Base-by-base conservation (phyloP, 2,329 filamentous ascomycete species). In the Davidsoniella australis region DNA sequence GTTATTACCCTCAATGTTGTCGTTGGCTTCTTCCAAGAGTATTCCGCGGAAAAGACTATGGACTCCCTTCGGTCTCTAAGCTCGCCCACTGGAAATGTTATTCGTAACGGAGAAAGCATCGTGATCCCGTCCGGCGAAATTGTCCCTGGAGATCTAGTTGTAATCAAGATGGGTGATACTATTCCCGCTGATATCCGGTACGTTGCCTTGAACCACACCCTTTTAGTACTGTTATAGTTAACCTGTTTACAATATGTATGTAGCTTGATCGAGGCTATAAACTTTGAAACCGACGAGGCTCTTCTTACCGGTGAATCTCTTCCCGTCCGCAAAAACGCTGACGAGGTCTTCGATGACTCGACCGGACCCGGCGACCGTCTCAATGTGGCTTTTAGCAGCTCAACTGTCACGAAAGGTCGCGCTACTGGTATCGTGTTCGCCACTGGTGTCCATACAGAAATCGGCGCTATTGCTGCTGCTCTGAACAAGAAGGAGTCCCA, bases 221-320 rank as follows among this genome's bases (percentile, higher is more conserved):
- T 17, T 33, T 7, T 48, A 45, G 72, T 80, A 37, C 33, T 20
- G 5, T 10, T 16, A 6, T 29, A 12, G 3, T 8, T 45, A 18
- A 16, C 7, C 5, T n/a, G 20, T 23, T 23, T 23, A 23, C 5
- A 5, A n/a, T 16, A 3, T 12, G 1, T 16, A 3, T 12, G 1
- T 24, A 54, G 52, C 70, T 56, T 69, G 2, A 55, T 75, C 52
- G 69, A 76, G 49, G 68, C 66, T 26, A 71, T 79, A 62, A 80
- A 82, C 58, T 67, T 78, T 33, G 75, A 76, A 52, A 77, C 73
- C 50, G 78, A 84, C 52, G 74, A 78, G 58, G 72, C 73, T 6
- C 64, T 76, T 40, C 67, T 78, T 24, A 79, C 75, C 18, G 75
- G 75, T 47, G 75, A 78, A 60, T 75, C 74, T 12, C 63, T 75